A percentile compares a stretch with the other conserved stretches of the same genome.
phyloP scores from a whole-genome alignment of 2,329 filamentous ascomycete genomes.

The Fusarium caatingaense region DNA sequence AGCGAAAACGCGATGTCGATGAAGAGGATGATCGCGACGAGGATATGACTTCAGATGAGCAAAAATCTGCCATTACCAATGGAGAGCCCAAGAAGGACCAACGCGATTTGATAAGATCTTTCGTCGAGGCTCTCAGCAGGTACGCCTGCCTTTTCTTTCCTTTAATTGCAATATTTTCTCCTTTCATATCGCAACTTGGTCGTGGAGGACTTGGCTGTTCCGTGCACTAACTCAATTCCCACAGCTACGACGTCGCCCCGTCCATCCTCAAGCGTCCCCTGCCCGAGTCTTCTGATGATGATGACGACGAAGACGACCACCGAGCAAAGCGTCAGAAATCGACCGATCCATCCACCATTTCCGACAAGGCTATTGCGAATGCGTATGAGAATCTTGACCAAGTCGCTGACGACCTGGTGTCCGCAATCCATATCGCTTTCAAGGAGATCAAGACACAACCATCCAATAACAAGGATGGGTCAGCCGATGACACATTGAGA shows the following conservation, averaged over 20 bases:
- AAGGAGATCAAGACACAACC: conserved; percentile 57
- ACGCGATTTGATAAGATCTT: conserved; percentile 54
- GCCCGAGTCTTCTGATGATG: conserved; percentile 53
- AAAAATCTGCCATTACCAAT: conserved; percentile 42
- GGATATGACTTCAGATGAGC: conserved; percentile 46
- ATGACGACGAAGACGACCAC: conserved; percentile 61
- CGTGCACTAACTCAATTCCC: conserved; percentile 47
- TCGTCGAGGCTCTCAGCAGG: conserved; percentile 54
- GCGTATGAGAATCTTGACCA: conserved; percentile 72
- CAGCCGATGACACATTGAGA: conserved; percentile 51
- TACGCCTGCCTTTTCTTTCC: conserved; percentile 43
- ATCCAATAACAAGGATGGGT: conserved; percentile 46
- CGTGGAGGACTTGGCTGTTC: conserved; percentile 17
- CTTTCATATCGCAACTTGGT: conserved; percentile 22
- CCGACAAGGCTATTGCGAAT: conserved; percentile 64
- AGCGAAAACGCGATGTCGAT: conserved; percentile 68
- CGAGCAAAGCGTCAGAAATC: conserved; percentile 71
- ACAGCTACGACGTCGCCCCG: conserved; percentile 65
- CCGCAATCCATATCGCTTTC: conserved; percentile 60
- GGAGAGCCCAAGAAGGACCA: conserved; percentile 46
- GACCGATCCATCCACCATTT: conserved; percentile 60
- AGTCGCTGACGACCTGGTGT: conserved; percentile 68
- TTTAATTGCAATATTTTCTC: conserved; percentile 8
- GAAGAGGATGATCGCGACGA: conserved; percentile 53
- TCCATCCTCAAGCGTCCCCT: conserved; percentile 67